A percentile compares a stretch with the other conserved stretches of the same genome.
These are phyloP conservation scores for Nepenthes gracilis DNA, from an alignment of 148 eudicot species.

Conservation along the genomic window DNA sequence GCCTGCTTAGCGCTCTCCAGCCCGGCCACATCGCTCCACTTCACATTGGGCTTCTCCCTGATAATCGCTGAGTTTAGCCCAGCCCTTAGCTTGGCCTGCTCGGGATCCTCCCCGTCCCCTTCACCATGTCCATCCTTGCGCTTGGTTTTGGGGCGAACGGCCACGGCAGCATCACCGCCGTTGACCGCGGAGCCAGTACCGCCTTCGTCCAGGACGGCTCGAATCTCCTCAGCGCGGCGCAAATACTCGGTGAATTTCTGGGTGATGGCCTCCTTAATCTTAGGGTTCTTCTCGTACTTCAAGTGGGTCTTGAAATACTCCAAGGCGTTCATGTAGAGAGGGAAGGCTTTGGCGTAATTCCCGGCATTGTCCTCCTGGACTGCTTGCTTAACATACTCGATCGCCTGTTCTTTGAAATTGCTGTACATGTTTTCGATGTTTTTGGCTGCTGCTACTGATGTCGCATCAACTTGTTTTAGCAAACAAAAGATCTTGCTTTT, in stretches of 20 bases:
- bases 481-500: too few species aligned
- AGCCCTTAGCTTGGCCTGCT: conserved; percentile 65
- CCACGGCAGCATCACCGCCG: conserved; percentile 83
- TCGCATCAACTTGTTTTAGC: too few species aligned
- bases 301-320: conserved; percentile 90
- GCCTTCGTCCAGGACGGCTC: conserved; percentile 83
- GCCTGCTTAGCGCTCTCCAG: conserved; percentile 97
- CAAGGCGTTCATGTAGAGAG: conserved; percentile 86
- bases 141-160: conserved; percentile 64
- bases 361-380: conserved; percentile 92
- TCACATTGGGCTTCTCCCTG: conserved; percentile 91
- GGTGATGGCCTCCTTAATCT: conserved; percentile 83
- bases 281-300: conserved; percentile 93
- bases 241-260: conserved; percentile 88
- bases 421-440: conserved; percentile 53
- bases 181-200: conserved; percentile 57
- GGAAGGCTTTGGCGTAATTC: conserved; percentile 87
- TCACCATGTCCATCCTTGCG: conserved; percentile 61
- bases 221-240: conserved; percentile 92
- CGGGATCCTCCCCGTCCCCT: conserved; percentile 77
- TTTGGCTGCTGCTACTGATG: too few species aligned
- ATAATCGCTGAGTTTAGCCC: conserved; percentile 88
- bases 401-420: conserved; percentile 97
- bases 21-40: conserved; percentile 97
- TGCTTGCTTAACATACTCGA: conserved; percentile 91